Conservation (phyloP, 2,329 filamentous ascomycete species). For the Epichloe baconii region DNA sequence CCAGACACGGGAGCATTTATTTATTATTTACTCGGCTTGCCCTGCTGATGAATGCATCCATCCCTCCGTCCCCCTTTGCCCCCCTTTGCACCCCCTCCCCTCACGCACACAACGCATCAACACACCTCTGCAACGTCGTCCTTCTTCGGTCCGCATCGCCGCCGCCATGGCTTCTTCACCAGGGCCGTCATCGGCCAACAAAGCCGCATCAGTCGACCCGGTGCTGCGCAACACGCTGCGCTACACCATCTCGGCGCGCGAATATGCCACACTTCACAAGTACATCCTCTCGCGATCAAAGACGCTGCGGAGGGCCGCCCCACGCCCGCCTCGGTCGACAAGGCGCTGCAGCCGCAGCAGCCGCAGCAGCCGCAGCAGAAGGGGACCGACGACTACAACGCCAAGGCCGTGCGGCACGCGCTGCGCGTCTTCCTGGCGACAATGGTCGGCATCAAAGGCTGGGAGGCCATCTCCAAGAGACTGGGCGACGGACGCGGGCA, state of each 20-base stretch:
- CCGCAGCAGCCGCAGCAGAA: constrained; percentile 20
- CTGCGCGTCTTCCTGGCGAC: constrained; percentile 57
- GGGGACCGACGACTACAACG: constrained; percentile 53
- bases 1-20: too few species aligned
- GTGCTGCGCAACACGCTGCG: constrained; percentile 75
- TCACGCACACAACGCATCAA: too few species aligned
- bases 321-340: constrained; percentile 39
- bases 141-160: too few species aligned
- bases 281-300: constrained; percentile 65
- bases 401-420: constrained; percentile 56
- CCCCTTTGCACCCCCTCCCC: too few species aligned
- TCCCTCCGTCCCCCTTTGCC: too few species aligned
- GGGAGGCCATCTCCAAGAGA: constrained; percentile 37
- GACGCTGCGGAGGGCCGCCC: constrained; percentile 39
- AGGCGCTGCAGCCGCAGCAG: constrained; percentile 21
- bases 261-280: constrained; percentile 75
- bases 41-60: too few species aligned
- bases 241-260: constrained; percentile 72
- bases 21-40: too few species aligned
- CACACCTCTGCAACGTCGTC: too few species aligned
- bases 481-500: constrained; percentile 28
- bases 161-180: constrained; percentile 2
- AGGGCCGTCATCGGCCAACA: background rate
- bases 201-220: constrained; percentile 37
- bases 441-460: constrained; percentile 49